Evolutionary conservation across 2,329 filamentous ascomycete species (phyloP).

Genomic region (Alternaria arbusti): DNA sequence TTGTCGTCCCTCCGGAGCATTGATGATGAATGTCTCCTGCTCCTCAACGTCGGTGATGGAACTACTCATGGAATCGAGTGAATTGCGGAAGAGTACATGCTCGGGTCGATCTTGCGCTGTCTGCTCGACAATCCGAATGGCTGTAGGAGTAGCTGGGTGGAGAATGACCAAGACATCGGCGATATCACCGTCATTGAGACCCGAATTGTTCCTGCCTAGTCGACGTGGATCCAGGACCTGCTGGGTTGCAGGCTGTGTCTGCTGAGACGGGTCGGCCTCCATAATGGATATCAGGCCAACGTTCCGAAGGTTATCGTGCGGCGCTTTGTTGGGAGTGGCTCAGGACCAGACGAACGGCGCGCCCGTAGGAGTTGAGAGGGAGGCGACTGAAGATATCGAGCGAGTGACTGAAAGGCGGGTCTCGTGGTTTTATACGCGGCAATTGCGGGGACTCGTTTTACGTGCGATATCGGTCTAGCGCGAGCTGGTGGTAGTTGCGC

Average conservation of each 20-base stretch:
- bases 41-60: slow-evolving; percentile 48
- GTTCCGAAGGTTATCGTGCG: neutral
- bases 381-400: neutral
- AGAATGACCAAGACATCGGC: slow-evolving; percentile 90
- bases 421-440: slow-evolving; percentile 2
- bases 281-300: slow-evolving; percentile 11
- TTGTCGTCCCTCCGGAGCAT: slow-evolving; percentile 41
- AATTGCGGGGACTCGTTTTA: neutral
- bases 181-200: slow-evolving; percentile 80
- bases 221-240: slow-evolving; percentile 81
- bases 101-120: slow-evolving; percentile 61
- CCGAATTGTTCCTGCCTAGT: slow-evolving; percentile 79
- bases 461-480: neutral
- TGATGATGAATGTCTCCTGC: slow-evolving; percentile 57
- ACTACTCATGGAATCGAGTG: slow-evolving; percentile 50
- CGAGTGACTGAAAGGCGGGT: neutral
- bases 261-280: slow-evolving; percentile 39
- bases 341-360: neutral
- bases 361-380: neutral
- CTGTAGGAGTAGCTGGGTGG: slow-evolving; percentile 76
- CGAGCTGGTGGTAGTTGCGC: slow-evolving; percentile 7
- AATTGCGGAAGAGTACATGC: slow-evolving; percentile 61
- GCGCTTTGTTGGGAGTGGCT: no score
- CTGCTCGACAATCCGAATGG: slow-evolving; percentile 71
- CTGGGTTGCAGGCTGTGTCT: slow-evolving; percentile 73